These are phyloP conservation scores for Neurospora discreta DNA, from an alignment of 495 filamentous ascomycete genomes.

Conservation along the genomic window DNA sequence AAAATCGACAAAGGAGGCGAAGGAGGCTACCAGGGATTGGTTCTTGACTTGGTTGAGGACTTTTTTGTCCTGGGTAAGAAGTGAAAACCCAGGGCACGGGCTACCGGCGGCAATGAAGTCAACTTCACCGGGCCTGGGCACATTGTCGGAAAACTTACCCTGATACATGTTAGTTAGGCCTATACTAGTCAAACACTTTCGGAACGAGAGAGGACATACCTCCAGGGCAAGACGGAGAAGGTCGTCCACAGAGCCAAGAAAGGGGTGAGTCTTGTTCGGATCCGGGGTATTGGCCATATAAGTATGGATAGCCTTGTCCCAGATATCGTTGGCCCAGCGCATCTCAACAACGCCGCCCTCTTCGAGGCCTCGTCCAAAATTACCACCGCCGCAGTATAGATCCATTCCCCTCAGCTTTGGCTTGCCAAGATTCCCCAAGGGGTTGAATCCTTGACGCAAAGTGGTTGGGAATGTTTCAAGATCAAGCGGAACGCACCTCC, in stretches of 20 bases:
- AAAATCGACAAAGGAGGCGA: slow-evolving; percentile 61
- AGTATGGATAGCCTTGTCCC: slow-evolving; percentile 49
- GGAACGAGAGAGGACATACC: not conserved
- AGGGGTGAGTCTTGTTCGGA: slow-evolving; percentile 31
- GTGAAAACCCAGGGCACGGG: slow-evolving; percentile 64
- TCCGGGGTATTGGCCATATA: slow-evolving; percentile 48
- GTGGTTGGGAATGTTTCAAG: slow-evolving; percentile 18
- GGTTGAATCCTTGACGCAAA: slow-evolving; percentile 49
- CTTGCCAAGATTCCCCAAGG: slow-evolving; percentile 6
- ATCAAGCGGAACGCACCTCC: slow-evolving; percentile 14
- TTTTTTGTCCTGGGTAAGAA: slow-evolving; percentile 40
- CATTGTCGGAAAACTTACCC: slow-evolving; percentile 30
- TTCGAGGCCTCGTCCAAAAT: slow-evolving; percentile 62
- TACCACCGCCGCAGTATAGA: slow-evolving; percentile 65
- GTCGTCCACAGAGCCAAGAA: slow-evolving; percentile 59
- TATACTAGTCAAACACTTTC: not conserved
- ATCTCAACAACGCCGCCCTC: slow-evolving; percentile 54
- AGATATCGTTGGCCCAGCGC: slow-evolving; percentile 54
- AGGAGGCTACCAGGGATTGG: slow-evolving; percentile 59
- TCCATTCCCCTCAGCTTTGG: slow-evolving; percentile 45
- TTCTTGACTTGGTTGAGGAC: slow-evolving; percentile 42
- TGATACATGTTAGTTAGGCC: not conserved
- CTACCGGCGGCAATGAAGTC: slow-evolving; percentile 60
- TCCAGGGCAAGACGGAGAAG: slow-evolving; percentile 44
- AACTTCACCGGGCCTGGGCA: slow-evolving; percentile 49